Conservation (phyloP, 768 basidiomycete species). For the Leccinum broughii region DNA sequence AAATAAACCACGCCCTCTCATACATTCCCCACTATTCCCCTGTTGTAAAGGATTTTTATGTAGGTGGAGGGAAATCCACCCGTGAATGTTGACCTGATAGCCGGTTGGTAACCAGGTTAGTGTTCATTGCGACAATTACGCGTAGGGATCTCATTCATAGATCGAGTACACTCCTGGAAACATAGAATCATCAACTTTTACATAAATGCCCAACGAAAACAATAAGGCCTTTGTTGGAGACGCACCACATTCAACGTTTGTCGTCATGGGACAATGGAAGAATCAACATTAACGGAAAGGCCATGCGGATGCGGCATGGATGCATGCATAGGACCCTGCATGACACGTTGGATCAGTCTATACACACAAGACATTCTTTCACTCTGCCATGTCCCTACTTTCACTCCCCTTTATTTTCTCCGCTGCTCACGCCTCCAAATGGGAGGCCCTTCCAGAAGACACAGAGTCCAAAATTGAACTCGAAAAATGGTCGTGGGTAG, state of each 20-base stretch:
- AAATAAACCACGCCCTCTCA: too few species aligned
- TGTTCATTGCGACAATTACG: too few species aligned
- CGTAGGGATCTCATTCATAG: too few species aligned
- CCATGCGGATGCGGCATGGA: neutral
- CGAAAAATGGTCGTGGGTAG: neutral
- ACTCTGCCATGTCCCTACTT: slow-evolving; percentile 18
- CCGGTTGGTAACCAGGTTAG: too few species aligned
- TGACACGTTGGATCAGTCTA: neutral
- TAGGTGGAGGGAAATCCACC: too few species aligned
- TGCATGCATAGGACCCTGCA: neutral
- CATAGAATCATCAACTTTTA: neutral
- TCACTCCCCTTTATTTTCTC: slow-evolving; percentile 32
- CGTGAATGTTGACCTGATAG: too few species aligned
- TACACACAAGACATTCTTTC: neutral
- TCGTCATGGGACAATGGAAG: neutral
- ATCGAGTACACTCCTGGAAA: neutral
- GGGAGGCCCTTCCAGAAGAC: slow-evolving; percentile 20
- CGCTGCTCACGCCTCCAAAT: slow-evolving; percentile 32
- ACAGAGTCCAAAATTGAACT: neutral
- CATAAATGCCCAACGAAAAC: neutral
- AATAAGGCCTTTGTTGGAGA: neutral
- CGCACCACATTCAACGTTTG: neutral
- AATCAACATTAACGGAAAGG: neutral
- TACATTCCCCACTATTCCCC: slow-evolving; percentile 30
- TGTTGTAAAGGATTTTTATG: too few species aligned